phyloP scores from a whole-genome alignment of 192 early-diverging fungal genomes.

The Backusella tuberculispora region DNA sequence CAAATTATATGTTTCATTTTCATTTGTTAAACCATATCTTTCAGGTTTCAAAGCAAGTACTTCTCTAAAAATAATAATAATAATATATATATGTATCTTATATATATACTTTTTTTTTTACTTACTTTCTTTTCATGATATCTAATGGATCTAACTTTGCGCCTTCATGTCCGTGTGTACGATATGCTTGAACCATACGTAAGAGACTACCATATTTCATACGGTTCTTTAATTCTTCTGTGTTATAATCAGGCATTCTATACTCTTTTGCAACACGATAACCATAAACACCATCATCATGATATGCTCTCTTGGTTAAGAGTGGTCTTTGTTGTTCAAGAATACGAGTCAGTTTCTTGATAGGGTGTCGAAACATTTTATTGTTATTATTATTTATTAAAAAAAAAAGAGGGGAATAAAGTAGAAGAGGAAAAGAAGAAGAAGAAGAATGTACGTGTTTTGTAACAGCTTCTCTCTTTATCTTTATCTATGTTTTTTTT shows the following conservation, averaged over 20 bases:
- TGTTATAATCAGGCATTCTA: slow-evolving; percentile 78
- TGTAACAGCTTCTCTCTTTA: not conserved
- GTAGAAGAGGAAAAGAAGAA: not conserved
- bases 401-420: slow-evolving; percentile 5
- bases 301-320: slow-evolving; percentile 52
- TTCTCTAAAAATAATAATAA: slow-evolving; percentile 28
- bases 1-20: slow-evolving; percentile 61
- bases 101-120: not conserved
- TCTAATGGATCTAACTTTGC: slow-evolving; percentile 89
- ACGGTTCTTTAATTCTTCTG: slow-evolving; percentile 82
- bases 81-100: not conserved
- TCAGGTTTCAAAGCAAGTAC: slow-evolving; percentile 80
- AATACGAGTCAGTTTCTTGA: not conserved
- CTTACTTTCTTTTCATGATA: slow-evolving; percentile 69
- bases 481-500: not conserved
- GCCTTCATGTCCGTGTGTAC: slow-evolving; percentile 80
- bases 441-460: not conserved
- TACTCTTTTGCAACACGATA: slow-evolving; percentile 78
- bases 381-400: not conserved
- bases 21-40: slow-evolving; percentile 78
- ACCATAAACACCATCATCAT: slow-evolving; percentile 84
- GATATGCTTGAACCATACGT: slow-evolving; percentile 79
- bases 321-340: not conserved
- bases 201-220: slow-evolving; percentile 83
- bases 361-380: slow-evolving; percentile 13